Base-by-base conservation (phyloP, 2,329 filamentous ascomycete genomes). In the Daldinia sp. region DNA sequence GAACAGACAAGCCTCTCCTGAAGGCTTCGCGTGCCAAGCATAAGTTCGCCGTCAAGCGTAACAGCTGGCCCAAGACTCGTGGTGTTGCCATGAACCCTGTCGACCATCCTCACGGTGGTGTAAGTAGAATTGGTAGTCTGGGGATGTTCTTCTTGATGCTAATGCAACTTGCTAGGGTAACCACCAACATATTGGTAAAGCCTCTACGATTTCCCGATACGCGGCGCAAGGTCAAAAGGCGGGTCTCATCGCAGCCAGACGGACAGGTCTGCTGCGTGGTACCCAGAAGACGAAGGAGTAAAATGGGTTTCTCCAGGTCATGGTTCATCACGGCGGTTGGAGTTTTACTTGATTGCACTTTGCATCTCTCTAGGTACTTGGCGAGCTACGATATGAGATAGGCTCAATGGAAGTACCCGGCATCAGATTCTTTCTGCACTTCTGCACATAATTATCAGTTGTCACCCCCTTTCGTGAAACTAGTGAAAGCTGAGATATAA, bases 31-130 rank as follows among this genome's bases (percentile, higher is more conserved):
- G 95, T 81, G 95, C 95, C 79, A 99, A 98, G 93, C 94, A 98
- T 82, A 99, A 99, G 92, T 99, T 97, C 86, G 93, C 94, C 76
- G 96, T 97, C 86, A 99, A 99, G 93, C 93, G 95, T 81, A 98
- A 99, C 93, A 94, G 90, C 80, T 99, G 95, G 95, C 95, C 95
- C 85, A 97, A 96, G 92, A 99, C 95, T 88, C 94, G 95, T 95
- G 95, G 95, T 97, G 95, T 99, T 90, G 95, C 95, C 84, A 99
- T 99, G 95, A 99, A 99, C 87, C 95, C 95, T 78, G 95, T 99
- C 79, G 95, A 99, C 86, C 95, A 99, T 89, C 92, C 92, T 83
- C 92, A 95, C 90, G 92, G 92, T 92, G 91, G 90, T 92, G 85
- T 86, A 86, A 74, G 84, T 87, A 75, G 60, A 50, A 50, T 52